Percentiles rank a stretch among this genome's conserved stretches.
phyloP scores from a whole-genome alignment of 352 stramenopile species.

The Halophytophthora polymorphica region DNA sequence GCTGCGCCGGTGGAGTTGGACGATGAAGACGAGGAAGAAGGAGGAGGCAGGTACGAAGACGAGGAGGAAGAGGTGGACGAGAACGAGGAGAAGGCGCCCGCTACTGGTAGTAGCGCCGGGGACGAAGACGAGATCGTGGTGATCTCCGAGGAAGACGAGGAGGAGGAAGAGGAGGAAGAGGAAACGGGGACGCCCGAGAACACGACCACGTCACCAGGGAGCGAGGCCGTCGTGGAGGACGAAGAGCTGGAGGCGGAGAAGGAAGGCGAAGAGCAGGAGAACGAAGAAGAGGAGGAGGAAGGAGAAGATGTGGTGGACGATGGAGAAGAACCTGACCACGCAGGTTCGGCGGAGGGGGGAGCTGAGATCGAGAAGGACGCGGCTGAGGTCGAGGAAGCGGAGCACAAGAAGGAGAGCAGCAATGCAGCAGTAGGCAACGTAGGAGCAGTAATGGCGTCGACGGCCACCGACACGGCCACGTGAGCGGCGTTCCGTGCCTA shows the following conservation, averaged over 20 bases:
- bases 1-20: constrained; percentile 54
- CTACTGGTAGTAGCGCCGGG: constrained; percentile 14
- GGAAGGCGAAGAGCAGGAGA: constrained; percentile 12
- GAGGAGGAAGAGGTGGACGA: constrained; percentile 28
- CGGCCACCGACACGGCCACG: constrained; percentile 9
- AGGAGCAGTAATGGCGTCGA: constrained; percentile 9
- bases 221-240: constrained; percentile 6
- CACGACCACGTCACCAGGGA: constrained; percentile 6
- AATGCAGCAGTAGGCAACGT: constrained; percentile 28
- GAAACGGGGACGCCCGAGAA: constrained; percentile 4
- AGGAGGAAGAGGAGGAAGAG: constrained; percentile 22
- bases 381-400: constrained; percentile 17
- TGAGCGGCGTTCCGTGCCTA: constrained; percentile 14
- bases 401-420: constrained; percentile 23
- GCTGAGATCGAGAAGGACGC: constrained; percentile 21
- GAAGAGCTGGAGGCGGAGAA: constrained; percentile 3
- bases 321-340: constrained; percentile 17
- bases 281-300: constrained; percentile 20
- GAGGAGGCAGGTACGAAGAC: constrained; percentile 23
- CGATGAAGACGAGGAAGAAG: constrained; percentile 36
- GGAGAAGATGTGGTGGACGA: constrained; percentile 17
- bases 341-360: too few species aligned
- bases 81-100: constrained; percentile 16
- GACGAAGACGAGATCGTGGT: constrained; percentile 46
- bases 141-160: constrained; percentile 48